phyloP scores from a whole-genome alignment of 768 basidiomycete genomes.

The Guyanaporus albipodus region DNA sequence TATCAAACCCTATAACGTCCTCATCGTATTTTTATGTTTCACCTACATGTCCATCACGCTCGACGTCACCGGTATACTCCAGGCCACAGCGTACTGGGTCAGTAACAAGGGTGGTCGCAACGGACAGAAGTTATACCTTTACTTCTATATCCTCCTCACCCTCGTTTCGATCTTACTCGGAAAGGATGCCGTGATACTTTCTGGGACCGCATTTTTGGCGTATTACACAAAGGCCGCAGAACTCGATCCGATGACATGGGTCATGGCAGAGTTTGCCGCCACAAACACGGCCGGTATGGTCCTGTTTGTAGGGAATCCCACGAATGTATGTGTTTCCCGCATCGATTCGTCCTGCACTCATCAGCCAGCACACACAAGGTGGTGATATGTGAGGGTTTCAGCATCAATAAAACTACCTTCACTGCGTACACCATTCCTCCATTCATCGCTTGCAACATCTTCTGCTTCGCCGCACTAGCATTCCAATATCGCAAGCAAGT shows the following conservation, averaged over 20 bases:
- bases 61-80: conserved; percentile 83
- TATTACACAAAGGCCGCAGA: conserved; percentile 70
- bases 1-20: conserved; percentile 87
- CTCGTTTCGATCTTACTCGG: conserved; percentile 76
- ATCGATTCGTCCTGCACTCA: neutral
- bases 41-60: conserved; percentile 92
- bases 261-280: conserved; percentile 72
- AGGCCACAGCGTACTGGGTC: conserved; percentile 87
- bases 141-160: conserved; percentile 83
- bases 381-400: conserved; percentile 84
- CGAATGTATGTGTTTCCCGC: conserved; percentile 49
- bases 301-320: conserved; percentile 85
- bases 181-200: conserved; percentile 91
- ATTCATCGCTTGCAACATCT: conserved; percentile 62
- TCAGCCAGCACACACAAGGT: conserved; percentile 32
- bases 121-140: conserved; percentile 69
- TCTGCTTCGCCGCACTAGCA: conserved; percentile 55
- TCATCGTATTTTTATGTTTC: conserved; percentile 87
- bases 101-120: conserved; percentile 71
- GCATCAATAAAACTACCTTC: conserved; percentile 71
- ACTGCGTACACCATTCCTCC: conserved; percentile 84
- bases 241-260: conserved; percentile 57
- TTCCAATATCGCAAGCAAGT: conserved; percentile 59
- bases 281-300: conserved; percentile 77
- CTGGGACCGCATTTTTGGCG: conserved; percentile 84